Conservation (phyloP, 2,329 filamentous ascomycete species). For the Ophiostoma sp. region DNA sequence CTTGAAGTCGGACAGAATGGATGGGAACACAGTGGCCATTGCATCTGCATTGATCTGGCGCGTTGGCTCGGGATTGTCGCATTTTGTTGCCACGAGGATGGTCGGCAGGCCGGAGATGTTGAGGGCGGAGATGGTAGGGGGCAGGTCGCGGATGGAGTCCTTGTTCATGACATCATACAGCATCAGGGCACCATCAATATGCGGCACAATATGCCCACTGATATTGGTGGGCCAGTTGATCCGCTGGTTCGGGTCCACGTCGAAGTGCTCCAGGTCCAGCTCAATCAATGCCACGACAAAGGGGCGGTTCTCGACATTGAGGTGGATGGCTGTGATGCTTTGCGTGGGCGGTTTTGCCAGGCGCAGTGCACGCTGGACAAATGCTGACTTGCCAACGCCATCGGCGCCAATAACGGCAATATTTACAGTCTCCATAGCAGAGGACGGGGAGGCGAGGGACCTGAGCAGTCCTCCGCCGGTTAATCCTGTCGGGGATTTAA, state of each 20-base stretch:
- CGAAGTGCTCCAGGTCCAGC: constrained; percentile 60
- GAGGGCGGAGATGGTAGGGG: constrained; percentile 67
- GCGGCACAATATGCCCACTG: constrained; percentile 64
- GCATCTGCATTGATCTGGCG: constrained; percentile 65
- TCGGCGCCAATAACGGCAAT: constrained; percentile 62
- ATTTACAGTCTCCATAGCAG: constrained; percentile 54
- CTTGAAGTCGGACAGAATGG: constrained; percentile 67
- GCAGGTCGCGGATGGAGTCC: constrained; percentile 67
- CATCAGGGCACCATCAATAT: constrained; percentile 75
- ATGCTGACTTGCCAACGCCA: constrained; percentile 63
- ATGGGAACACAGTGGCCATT: constrained; percentile 58
- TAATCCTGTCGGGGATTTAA: background rate
- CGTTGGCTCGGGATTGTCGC: constrained; percentile 66
- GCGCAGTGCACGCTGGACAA: constrained; percentile 59
- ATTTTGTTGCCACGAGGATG: constrained; percentile 83
- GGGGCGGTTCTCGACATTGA: constrained; percentile 52
- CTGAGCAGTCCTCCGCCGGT: background rate
- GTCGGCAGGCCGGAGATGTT: constrained; percentile 68
- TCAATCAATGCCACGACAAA: constrained; percentile 59
- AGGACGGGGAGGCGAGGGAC: background rate
- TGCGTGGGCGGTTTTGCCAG: constrained; percentile 48
- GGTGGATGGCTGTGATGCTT: constrained; percentile 51
- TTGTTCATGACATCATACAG: constrained; percentile 82
- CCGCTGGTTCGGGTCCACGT: constrained; percentile 52
- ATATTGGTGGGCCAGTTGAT: constrained; percentile 64